Base-by-base conservation (phyloP, 2,329 filamentous ascomycete genomes). In the Tolypocladium endophyticum region DNA sequence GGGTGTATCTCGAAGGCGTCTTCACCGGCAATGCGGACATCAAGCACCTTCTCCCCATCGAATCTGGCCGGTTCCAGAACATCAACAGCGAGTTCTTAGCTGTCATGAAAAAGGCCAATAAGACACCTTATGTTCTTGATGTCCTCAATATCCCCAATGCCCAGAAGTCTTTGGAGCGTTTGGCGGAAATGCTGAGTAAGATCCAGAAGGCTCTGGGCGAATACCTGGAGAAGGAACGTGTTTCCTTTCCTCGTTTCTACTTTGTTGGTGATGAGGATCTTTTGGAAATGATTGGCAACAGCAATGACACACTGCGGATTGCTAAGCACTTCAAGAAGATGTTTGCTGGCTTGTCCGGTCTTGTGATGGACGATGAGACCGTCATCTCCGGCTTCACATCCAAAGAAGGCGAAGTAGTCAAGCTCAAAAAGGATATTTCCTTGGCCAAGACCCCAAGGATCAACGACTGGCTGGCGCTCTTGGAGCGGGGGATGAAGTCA, bases 281-380 rank as follows among this genome's bases (percentile, higher is more conserved):
- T 60, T 81, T 99, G 30, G 94, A 99, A 74, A 99, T 99, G 76
- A 99, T 99, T 64, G 94, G 94, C 71, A 99, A 99, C 74, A 97
- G 93, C 77, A 97, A 97, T 69, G 94, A 99, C 70, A 96, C 93
- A 12, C 78, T 94, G 62, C 92, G 94, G 59, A 95, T 99, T 65
- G 91, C 94, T 47, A 99, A 99, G 73, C 95, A 99, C 77, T 92
- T 99, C 79, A 93, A 96, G 73, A 99, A 99, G 80, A 99, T 99
- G 94, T 99, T 99, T 79, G 94, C 95, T 64, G 94, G 94, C 63
- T 81, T 99, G 55, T 93, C 88, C 5, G 94, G 94, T 4, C 82
- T 99, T 41, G 80, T 92, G 50, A 93, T 97, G 79, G 91, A 96
- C 65, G 92, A 97, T 59, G 90, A 97, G 67, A 85, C 87, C 33